phyloP scores from a whole-genome alignment of 2,329 filamentous ascomycete species.

The Truncatella angustata region DNA sequence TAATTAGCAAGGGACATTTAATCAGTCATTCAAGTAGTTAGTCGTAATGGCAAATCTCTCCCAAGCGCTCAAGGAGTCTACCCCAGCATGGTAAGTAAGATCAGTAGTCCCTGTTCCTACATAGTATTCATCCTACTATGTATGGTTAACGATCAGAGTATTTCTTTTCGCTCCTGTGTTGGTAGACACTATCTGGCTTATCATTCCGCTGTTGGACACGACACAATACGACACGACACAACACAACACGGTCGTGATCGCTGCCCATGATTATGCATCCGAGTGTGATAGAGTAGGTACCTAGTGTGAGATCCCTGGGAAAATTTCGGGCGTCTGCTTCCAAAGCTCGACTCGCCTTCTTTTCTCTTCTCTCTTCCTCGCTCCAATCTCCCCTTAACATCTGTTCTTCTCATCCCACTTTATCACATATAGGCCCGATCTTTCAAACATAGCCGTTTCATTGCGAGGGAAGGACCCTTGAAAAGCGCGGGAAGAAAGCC shows the following conservation, averaged over 20 bases:
- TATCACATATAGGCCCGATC: slow-evolving; percentile 8
- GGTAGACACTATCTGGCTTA: too few relatives aligned
- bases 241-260: too few relatives aligned
- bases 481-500: slow-evolving; percentile 6
- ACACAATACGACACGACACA: too few relatives aligned
- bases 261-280: too few relatives aligned
- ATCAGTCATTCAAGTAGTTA: slow-evolving; percentile 2
- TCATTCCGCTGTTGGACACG: too few relatives aligned
- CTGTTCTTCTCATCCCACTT: slow-evolving; percentile 15
- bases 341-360: slow-evolving; percentile 20
- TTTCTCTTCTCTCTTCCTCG: slow-evolving; percentile 11
- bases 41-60: not conserved
- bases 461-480: slow-evolving; percentile 11
- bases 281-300: too few relatives aligned
- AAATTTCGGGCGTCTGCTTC: too few relatives aligned
- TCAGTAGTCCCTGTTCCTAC: slow-evolving; percentile 4
- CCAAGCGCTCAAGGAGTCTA: not conserved
- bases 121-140: too few relatives aligned
- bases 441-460: slow-evolving; percentile 14
- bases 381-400: slow-evolving; percentile 6
- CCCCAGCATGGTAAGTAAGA: slow-evolving; percentile 3
- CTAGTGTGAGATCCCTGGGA: too few relatives aligned
- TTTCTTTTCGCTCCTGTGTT: slow-evolving; percentile 1
- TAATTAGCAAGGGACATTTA: not conserved
- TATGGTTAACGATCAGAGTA: not conserved